These are phyloP conservation scores for Candida argentea DNA, from an alignment of 805 yeast species.

Conservation along the genomic window DNA sequence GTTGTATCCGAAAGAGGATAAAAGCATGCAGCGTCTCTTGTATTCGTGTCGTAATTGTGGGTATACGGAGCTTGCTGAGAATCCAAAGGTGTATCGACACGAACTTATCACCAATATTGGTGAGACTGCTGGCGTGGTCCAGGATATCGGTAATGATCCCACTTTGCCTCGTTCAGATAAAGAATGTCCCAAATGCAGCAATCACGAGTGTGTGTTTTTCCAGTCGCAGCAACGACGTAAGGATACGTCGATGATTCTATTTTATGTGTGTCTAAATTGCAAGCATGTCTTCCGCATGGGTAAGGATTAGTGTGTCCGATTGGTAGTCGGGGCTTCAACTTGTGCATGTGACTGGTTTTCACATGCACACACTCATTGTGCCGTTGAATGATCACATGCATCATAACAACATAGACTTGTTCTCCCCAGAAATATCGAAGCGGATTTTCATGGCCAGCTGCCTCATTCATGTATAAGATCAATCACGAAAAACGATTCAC, in stretches of 20 bases:
- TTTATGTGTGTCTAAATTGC: constrained; percentile 86
- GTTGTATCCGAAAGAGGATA: constrained; percentile 96
- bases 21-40: constrained; percentile 60
- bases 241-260: constrained; percentile 91
- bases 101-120: constrained; percentile 87
- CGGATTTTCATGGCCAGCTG: too few relatives aligned
- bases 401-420: too few relatives aligned
- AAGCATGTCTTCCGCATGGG: constrained; percentile 53
- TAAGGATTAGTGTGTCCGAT: constrained; percentile 1
- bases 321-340: too few relatives aligned
- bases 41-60: constrained; percentile 94
- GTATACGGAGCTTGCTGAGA: constrained; percentile 84
- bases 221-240: constrained; percentile 93
- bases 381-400: too few relatives aligned
- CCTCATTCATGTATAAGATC: too few relatives aligned
- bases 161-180: constrained; percentile 93
- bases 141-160: constrained; percentile 94
- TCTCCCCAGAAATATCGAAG: too few relatives aligned
- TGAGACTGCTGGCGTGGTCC: constrained; percentile 95
- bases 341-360: too few relatives aligned
- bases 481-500: too few relatives aligned
- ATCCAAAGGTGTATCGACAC: constrained; percentile 82
- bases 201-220: constrained; percentile 88
- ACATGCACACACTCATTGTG: too few relatives aligned
- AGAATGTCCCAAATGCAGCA: constrained; percentile 84